phyloP scores from a whole-genome alignment of 106 monocot species.

The Ottelia alismoides region DNA sequence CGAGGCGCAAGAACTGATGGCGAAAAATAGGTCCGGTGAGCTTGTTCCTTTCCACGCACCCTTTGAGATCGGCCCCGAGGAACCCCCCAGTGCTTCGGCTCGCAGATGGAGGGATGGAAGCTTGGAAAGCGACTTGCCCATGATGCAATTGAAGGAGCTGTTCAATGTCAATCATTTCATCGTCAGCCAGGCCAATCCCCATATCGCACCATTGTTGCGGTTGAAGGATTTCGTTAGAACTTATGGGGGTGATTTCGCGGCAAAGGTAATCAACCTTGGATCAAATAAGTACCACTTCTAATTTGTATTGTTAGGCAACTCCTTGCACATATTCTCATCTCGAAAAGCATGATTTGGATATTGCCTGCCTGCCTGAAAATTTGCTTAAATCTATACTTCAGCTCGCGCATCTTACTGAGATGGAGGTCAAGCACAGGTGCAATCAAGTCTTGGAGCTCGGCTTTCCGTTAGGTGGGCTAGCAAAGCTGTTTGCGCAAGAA shows the following conservation, averaged over 20 bases:
- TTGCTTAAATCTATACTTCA: no score
- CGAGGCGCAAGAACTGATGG: no score
- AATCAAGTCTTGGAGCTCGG: slow-evolving; percentile 87
- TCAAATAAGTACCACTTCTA: no score
- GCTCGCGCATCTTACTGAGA: slow-evolving; percentile 88
- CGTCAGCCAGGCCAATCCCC: slow-evolving; percentile 96
- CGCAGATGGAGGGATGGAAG: slow-evolving; percentile 94
- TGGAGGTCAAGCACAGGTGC: slow-evolving; percentile 97
- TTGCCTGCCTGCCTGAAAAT: no score
- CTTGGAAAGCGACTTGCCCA: slow-evolving; percentile 94
- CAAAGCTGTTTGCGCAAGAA: slow-evolving; percentile 92
- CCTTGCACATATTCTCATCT: no score
- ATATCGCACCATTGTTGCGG: slow-evolving; percentile 77
- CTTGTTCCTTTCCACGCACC: slow-evolving; percentile 84
- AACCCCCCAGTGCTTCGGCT: slow-evolving; percentile 10
- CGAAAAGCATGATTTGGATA: no score
- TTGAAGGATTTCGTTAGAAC: slow-evolving; percentile 73
- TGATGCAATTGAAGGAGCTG: slow-evolving; percentile 84
- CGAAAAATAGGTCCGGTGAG: no score
- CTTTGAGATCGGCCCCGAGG: slow-evolving; percentile 27
- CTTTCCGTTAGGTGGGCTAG: slow-evolving; percentile 76
- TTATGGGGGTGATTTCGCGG: slow-evolving; percentile 89
- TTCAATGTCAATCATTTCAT: slow-evolving; percentile 99
- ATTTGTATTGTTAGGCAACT: no score
- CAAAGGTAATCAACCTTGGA: no score